Evolutionary conservation across 2,329 filamentous ascomycete genomes (phyloP), one percentile per base, ranked within the genome.

Genomic region (Scytalidium sp.): DNA sequence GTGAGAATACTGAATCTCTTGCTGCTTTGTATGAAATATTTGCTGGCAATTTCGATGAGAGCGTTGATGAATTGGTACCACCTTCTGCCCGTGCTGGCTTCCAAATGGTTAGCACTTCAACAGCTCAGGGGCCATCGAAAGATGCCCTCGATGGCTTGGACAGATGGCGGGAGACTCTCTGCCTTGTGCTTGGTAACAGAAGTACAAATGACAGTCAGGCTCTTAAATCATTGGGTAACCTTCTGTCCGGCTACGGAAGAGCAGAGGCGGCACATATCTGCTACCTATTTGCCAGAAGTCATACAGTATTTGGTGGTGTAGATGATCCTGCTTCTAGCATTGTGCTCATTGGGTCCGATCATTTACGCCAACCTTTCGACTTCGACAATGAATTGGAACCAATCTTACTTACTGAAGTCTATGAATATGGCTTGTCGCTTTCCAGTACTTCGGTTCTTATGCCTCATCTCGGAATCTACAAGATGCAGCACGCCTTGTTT

Each of bases 251-350:
- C 41, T 99, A 99, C 66, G 89, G 90, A 32, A 81, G 95, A 53
- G 83, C 87, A 10, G 93, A 97, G 67, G 95, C 95, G 19, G 91
- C 93, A 20, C 94, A 97, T 57, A 86, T 94, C 43, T 99, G 95
- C 74, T 96, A 87, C 72, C 76, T 99, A 17, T 96, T 99, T 65
- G 90, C 90, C 11, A 81, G 87, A 41, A 77, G 75, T 20, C 73
- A 81, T 19, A 80, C 85, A 1, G 74, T 90, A 8, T 88, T 97
- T 64, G 87, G 88, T 43, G 94, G 93, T 3, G 74, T 88, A 7
- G 92, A 97, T 65, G 93, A 99, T 60, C 77, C 85, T 1, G 82
- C 83, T 42, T 80, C 87, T 3, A 84, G 86, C 60, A 87, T 97
- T 58, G 88, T 94, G 5, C 80, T 97, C 7, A 75, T 99, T 19